phyloP scores from a whole-genome alignment of 352 stramenopile genomes.

The Phytophthora europaea region DNA sequence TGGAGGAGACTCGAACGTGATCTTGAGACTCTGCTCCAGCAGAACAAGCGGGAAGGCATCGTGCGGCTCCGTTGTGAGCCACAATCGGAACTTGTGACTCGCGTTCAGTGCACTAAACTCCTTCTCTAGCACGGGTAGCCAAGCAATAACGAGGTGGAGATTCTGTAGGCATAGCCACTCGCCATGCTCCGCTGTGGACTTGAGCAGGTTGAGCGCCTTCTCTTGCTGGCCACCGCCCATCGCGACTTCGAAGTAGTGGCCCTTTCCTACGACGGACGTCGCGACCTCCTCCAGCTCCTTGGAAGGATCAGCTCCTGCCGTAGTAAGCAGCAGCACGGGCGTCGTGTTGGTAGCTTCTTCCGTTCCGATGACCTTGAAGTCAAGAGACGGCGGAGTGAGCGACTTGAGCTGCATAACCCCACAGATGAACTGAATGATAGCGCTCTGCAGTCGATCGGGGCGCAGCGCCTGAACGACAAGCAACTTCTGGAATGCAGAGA shows the following conservation, averaged over 20 bases:
- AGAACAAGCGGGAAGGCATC: constrained; percentile 92
- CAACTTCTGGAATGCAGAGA: constrained; percentile 94
- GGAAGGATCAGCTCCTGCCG: constrained; percentile 93
- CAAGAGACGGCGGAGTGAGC: constrained; percentile 83
- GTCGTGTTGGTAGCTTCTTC: constrained; percentile 81
- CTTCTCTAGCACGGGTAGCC: constrained; percentile 95
- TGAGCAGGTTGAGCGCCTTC: constrained; percentile 88
- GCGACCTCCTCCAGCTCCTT: constrained; percentile 95
- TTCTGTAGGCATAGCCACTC: constrained; percentile 98
- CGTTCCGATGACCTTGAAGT: constrained; percentile 75
- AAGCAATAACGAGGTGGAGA: constrained; percentile 95
- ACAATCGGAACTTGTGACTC: constrained; percentile 94
- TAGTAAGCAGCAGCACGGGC: constrained; percentile 94
- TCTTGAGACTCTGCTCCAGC: constrained; percentile 94
- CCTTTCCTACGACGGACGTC: constrained; percentile 78
- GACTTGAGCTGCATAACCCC: constrained; percentile 89
- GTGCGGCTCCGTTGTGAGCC: constrained; percentile 95
- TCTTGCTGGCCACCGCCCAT: constrained; percentile 97
- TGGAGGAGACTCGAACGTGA: constrained; percentile 96
- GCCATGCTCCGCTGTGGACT: constrained; percentile 78
- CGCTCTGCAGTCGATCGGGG: constrained; percentile 91
- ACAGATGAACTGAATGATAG: constrained; percentile 93
- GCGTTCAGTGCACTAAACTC: constrained; percentile 77
- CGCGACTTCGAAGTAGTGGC: constrained; percentile 94
- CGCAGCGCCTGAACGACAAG: constrained; percentile 94